Evolutionary conservation across 139 green algal genomes (phyloP), one percentile per base, ranked within the genome.

Genomic region (Nannochloris sp.): DNA sequence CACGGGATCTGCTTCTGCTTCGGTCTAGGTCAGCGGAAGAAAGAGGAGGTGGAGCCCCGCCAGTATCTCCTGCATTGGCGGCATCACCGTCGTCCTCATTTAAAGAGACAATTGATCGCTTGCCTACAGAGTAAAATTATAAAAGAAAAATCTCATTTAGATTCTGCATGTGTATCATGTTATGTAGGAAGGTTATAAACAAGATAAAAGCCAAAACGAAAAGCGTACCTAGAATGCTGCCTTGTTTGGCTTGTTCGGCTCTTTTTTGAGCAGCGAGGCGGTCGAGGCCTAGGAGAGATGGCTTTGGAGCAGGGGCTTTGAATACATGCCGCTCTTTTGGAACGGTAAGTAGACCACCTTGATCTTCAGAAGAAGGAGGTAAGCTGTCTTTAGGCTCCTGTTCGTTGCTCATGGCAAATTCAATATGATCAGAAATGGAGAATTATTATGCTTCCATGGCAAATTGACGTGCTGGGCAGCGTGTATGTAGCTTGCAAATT

Each of bases 291-390:
- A 92, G 65, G 3, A 92, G 30, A 14, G 85, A 90, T 1, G 70
- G 77, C 13, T 77, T 66, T n/a, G 85, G 83, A 0, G 76, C 70
- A 53, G 86, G 86, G 1, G 76, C 85, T 42, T 84, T 87, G 70
- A 92, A 92, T 9, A 83, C 69, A 54, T 86, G 83, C 38, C 61
- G 53, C 6, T 89, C 77, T 9, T 36, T 51, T 19, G 27, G 64
- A 34, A 74, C 56, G 27, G 75, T 59, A 19, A 78, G 65, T 25
- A 89, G 60, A 8, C 82, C 83, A 14, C 81, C 79, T 7, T 60
- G 19, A 33, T 79, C 6, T 38, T 47, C 27, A 13, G 48, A 13
- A 6, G 30, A 38, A n/a, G 15, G 34, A 25, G 14, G 19, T 19
- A 19, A 19, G 19, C 42, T 19, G 19, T 51, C 19, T 51, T 51